Evolutionary conservation across 148 eudicot genomes (phyloP), one percentile per base, ranked within the genome.

Genomic region (Linanthus parryae): DNA sequence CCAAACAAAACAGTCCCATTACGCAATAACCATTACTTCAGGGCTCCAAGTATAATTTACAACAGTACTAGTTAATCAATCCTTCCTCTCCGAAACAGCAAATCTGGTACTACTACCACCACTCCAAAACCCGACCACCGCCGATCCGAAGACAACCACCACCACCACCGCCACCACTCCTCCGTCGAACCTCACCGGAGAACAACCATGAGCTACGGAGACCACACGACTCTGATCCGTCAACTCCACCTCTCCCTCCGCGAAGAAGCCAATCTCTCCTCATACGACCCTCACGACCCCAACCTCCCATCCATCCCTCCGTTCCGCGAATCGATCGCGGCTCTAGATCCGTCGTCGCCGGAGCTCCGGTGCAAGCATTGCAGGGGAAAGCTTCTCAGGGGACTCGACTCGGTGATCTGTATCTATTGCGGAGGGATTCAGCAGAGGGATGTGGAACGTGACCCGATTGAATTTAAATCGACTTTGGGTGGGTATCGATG

Each of bases 401-500:
- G 85, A 19, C 18, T 39, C 1, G 75, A 74, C 3, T 85, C 95
- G 1, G 47, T 58, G 25, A 57, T 77, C 54, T 85, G 95, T 29
- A 48, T 79, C 8, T 85, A 76, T 57, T 85, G 95, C 19, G 89
- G 86, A 4, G 15, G 29, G 3, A 24, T 5, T 12, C 78, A 58
- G 29, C 36, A 14, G 11, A 53, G 61, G 28, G 80, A 73, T 58
- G 47, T 36, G 3, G 48, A 56, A 45, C 73, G 59, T 18, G 67
- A 71, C 4, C 77, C 82, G 9, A 62, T 86, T 46, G 22, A 44
- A 8, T 89, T 82, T 58, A 68, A 48, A 13, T 68, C 77, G 4
- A 85, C 84, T 3, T 10, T 73, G 14, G n/a, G n/a, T n/a, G 97
- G 78, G 4, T 89, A 66, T 60, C 64, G 45, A 21, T 85, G 86